Percentiles rank a stretch among this genome's conserved stretches.
phyloP scores from a whole-genome alignment of 352 stramenopile genomes.

The Phytophthora quininea region DNA sequence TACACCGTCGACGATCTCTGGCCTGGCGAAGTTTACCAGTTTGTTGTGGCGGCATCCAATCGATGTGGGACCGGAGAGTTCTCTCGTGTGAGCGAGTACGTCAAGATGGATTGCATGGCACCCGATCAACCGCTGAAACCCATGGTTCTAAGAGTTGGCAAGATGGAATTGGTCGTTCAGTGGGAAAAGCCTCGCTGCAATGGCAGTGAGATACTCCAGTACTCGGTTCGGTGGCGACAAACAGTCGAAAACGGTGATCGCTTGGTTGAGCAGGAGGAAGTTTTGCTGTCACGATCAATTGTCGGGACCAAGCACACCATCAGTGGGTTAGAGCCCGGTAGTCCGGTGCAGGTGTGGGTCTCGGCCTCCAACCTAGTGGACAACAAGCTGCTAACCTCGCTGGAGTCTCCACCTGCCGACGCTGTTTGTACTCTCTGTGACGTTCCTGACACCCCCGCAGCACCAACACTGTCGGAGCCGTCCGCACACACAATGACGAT shows the following conservation, averaged over 20 bases:
- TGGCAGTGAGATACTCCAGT: constrained; percentile 75
- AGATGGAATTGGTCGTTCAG: constrained; percentile 44
- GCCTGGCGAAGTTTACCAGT: constrained; percentile 79
- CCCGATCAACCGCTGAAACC: constrained; percentile 54
- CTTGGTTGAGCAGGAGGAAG: constrained; percentile 14
- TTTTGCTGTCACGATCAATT: constrained; percentile 59
- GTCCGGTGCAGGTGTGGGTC: constrained; percentile 48
- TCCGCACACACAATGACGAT: constrained; percentile 52
- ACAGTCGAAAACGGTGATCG: constrained; percentile 5
- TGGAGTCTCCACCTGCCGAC: constrained; percentile 47
- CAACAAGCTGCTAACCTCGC: constrained; percentile 55
- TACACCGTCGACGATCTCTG: constrained; percentile 53
- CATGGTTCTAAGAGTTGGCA: constrained; percentile 40
- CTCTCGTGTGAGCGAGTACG: constrained; percentile 69
- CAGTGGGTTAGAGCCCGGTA: constrained; percentile 42
- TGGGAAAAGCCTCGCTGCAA: constrained; percentile 73
- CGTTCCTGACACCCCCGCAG: constrained; percentile 43
- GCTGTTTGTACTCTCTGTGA: constrained; percentile 48
- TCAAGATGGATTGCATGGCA: constrained; percentile 70
- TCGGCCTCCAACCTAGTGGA: constrained; percentile 68
- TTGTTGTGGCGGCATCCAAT: constrained; percentile 71
- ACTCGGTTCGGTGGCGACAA: constrained; percentile 64
- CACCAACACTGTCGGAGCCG: constrained; percentile 31
- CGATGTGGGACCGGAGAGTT: constrained; percentile 66
- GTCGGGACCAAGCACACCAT: constrained; percentile 54